Evolutionary conservation across 2,329 filamentous ascomycete genomes (phyloP), one percentile per base, ranked within the genome.

Genomic region (Epichloe gansuensis): DNA sequence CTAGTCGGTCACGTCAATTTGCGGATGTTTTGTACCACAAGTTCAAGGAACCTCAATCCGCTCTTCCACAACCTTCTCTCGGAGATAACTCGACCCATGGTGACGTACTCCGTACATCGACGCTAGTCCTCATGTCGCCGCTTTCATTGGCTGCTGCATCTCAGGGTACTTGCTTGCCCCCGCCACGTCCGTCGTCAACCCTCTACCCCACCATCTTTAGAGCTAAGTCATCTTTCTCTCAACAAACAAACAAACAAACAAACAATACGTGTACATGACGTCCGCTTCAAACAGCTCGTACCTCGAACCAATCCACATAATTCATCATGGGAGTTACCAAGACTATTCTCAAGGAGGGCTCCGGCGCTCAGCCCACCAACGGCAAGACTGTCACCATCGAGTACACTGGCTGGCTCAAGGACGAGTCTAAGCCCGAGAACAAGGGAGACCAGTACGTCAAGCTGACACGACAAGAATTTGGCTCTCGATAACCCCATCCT

Each of bases 381-480:
- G 86, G 88, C 59, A 82, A 96, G 67, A 80, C 72, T 28, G 88
- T 97, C 64, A 81, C 79, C 64, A 95, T 97, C 65, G 82, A 93
- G 72, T 97, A 97, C 78, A 93, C 86, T 43, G 93, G 93, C 62
- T 95, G 76, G 72, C 77, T 97, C 58, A 86, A 85, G 71, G 84
- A 94, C 64, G 64, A 73, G 23, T 71, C 64, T 58, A 71, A 80
- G 67, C 69, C 77, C 17, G 75, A 81, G 54, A 75, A 80, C 63
- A 81, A 86, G 77, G 91, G 91, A 62, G 71, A 68, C 28, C 66
- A 89, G 90, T 95, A 74, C 63, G 84, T 71, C 31, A 15, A 47
- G 6, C 21, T 46, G 13, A 28, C 15, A 21, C 47, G 3, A 15
- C 21, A 21, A 13, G 15, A 8, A 8, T 12, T 46, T 21, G 15